Evolutionary conservation across 148 eudicot species (phyloP).

Genomic region (Amaranthus palmeri): DNA sequence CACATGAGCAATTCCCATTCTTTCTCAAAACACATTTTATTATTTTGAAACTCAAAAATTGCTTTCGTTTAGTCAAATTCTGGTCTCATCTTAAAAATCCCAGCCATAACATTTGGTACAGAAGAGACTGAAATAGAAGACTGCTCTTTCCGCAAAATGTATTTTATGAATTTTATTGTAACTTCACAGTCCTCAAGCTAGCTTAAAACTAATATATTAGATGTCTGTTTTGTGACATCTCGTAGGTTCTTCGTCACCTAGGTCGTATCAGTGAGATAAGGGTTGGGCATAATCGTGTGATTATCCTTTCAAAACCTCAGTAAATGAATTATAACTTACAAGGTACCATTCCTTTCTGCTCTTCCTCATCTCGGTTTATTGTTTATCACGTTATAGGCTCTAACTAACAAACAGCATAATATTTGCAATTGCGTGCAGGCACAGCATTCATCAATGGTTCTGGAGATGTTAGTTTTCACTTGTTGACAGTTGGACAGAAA

Average conservation of each 20-base stretch:
- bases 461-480: conserved; percentile 1
- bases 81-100: background rate
- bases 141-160: background rate
- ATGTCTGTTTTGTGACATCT: background rate
- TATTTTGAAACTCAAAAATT: background rate
- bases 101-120: background rate
- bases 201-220: background rate
- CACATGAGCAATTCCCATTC: conserved; percentile 5
- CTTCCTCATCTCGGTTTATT: background rate
- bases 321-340: conserved; percentile 13
- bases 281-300: conserved; percentile 75
- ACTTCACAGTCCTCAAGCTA: background rate
- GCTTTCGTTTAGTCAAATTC: background rate
- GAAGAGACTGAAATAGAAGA: background rate
- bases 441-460: background rate
- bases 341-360: conserved; percentile 11
- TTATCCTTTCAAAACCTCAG: conserved; percentile 63
- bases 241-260: conserved; percentile 87
- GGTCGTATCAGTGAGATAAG: conserved; percentile 82
- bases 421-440: conserved; percentile 7
- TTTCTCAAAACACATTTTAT: background rate
- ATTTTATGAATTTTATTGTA: too few species aligned
- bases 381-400: background rate
- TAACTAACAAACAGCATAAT: background rate
- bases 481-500: conserved; percentile 4